Conservation (phyloP, 2,329 filamentous ascomycete species). For the Domatiomyces globalis region DNA sequence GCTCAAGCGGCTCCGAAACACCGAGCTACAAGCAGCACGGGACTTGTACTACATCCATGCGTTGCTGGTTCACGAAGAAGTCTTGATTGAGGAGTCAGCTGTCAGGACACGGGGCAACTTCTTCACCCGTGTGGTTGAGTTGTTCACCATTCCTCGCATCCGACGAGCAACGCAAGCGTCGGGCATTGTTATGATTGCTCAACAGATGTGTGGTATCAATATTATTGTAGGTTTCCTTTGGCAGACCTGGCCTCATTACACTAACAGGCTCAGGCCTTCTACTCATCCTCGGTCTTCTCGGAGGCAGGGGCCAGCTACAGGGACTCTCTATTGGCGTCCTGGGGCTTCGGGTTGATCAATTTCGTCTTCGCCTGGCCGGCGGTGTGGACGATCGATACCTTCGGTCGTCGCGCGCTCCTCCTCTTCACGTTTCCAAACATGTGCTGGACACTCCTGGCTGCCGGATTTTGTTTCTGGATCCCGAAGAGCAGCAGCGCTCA, state of each 20-base stretch:
- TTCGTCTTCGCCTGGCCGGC: conserved; percentile 53
- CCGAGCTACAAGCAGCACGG: conserved; percentile 31
- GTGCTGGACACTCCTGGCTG: conserved; percentile 38
- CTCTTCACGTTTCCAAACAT: conserved; percentile 53
- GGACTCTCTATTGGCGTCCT: conserved; percentile 47
- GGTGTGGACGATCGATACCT: conserved; percentile 47
- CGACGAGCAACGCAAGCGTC: conserved; percentile 57
- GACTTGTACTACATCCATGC: conserved; percentile 34
- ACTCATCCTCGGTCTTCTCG: conserved; percentile 46
- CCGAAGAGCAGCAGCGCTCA: conserved; percentile 27
- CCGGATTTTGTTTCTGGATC: conserved; percentile 41
- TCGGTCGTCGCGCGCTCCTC: conserved; percentile 50
- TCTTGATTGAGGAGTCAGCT: conserved; percentile 11
- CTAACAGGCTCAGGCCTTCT: conserved; percentile 40
- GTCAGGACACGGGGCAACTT: conserved; percentile 40
- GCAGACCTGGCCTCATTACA: neutral
- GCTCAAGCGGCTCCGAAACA: conserved; percentile 30
- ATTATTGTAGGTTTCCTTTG: conserved; percentile 36
- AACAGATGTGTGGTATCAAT: conserved; percentile 59
- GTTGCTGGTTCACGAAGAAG: conserved; percentile 23
- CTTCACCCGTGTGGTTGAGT: conserved; percentile 42
- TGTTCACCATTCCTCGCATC: conserved; percentile 37
- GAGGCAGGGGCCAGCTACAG: conserved; percentile 43
- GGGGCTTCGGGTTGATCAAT: conserved; percentile 52
- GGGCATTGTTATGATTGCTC: conserved; percentile 65